phyloP scores from a whole-genome alignment of 2,329 filamentous ascomycete genomes.

The Talaromyces albobiverticillius region DNA sequence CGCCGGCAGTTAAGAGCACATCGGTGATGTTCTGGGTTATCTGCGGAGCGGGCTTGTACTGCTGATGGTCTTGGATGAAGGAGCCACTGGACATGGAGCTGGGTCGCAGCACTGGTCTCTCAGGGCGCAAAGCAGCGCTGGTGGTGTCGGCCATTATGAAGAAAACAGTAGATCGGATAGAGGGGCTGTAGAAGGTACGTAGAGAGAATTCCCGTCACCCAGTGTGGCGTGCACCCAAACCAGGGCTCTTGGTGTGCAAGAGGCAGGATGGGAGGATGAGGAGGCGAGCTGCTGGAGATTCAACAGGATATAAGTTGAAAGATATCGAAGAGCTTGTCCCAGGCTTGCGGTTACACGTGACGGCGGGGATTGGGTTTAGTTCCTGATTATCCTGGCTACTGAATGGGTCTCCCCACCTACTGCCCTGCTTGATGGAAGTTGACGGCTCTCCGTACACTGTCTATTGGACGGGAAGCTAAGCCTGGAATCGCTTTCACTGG shows the following conservation, averaged over 20 bases:
- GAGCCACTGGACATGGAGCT: constrained; percentile 40
- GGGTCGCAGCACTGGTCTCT: constrained; percentile 43
- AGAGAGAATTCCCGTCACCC: too few species aligned
- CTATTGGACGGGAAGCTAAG: constrained; percentile 16
- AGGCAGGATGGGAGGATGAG: not conserved
- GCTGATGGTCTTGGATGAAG: constrained; percentile 48
- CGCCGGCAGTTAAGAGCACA: constrained; percentile 32
- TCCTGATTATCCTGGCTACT: constrained; percentile 17
- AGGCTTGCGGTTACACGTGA: constrained; percentile 10
- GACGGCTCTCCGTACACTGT: not conserved
- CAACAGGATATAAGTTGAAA: too few species aligned
- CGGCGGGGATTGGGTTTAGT: constrained; percentile 11
- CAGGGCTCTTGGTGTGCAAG: not conserved
- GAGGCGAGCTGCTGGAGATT: not conserved
- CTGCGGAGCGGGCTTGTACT: constrained; percentile 42
- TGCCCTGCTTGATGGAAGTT: too few species aligned
- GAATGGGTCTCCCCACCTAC: too few species aligned
- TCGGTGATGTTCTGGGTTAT: constrained; percentile 35
- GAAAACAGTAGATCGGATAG: too few species aligned
- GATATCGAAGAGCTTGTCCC: too few species aligned
- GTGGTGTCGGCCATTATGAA: constrained; percentile 27
- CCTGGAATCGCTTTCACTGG: not conserved
- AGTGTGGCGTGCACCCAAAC: too few species aligned
- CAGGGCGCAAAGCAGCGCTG: constrained; percentile 29
- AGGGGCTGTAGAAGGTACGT: too few species aligned